These are phyloP conservation scores for Xylaria curta DNA, from an alignment of 495 filamentous ascomycete genomes.

Conservation along the genomic window DNA sequence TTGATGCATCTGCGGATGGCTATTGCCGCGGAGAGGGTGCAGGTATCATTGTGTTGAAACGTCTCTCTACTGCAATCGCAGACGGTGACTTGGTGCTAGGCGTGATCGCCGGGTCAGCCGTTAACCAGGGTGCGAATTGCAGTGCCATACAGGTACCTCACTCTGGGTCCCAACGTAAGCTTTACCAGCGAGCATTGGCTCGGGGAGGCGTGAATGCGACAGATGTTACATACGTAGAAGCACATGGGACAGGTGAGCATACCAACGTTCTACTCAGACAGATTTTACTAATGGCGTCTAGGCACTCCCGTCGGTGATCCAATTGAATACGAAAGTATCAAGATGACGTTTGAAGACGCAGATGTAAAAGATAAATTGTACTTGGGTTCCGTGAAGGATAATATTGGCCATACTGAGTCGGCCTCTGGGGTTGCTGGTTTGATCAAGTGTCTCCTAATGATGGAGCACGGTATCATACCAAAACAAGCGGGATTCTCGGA, in stretches of 20 bases:
- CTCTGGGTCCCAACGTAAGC: slow-evolving; percentile 35
- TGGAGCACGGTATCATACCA: slow-evolving; percentile 50
- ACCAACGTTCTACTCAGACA: neutral
- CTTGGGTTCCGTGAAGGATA: slow-evolving; percentile 55
- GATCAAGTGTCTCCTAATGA: slow-evolving; percentile 58
- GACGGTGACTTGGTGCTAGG: slow-evolving; percentile 57
- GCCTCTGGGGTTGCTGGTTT: slow-evolving; percentile 53
- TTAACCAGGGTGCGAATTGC: slow-evolving; percentile 53
- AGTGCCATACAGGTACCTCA: slow-evolving; percentile 49
- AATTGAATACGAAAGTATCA: slow-evolving; percentile 48
- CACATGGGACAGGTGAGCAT: slow-evolving; percentile 45
- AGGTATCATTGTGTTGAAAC: slow-evolving; percentile 59
- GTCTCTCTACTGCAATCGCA: slow-evolving; percentile 49
- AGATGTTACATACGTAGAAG: slow-evolving; percentile 49
- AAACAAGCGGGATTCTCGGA: slow-evolving; percentile 50
- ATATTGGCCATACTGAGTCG: slow-evolving; percentile 59
- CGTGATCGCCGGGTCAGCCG: slow-evolving; percentile 55
- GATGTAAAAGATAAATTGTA: slow-evolving; percentile 36
- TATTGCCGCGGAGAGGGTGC: slow-evolving; percentile 65
- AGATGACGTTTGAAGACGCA: slow-evolving; percentile 35
- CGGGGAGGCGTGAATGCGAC: slow-evolving; percentile 25
- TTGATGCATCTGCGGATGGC: slow-evolving; percentile 59
- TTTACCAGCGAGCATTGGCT: slow-evolving; percentile 41
- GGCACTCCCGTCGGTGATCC: slow-evolving; percentile 49
- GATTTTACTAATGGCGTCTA: neutral